Conservation (phyloP, 257 asterid species). For the Lantana camara region DNA sequence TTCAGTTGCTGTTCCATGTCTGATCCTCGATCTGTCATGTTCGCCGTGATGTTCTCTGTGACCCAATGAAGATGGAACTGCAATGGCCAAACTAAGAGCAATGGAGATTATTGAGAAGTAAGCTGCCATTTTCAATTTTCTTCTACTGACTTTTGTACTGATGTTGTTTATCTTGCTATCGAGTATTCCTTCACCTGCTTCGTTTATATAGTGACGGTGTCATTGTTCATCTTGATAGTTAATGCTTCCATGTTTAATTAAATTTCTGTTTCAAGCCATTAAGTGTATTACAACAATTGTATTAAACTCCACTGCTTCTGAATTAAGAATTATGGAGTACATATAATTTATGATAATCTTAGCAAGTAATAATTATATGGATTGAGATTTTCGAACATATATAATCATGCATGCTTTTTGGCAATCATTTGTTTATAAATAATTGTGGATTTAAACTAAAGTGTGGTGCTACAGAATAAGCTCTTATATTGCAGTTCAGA, state of each 20-base stretch:
- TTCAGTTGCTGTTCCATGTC: not conserved
- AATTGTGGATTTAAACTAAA: too few species aligned
- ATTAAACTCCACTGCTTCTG: too few species aligned
- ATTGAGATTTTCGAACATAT: too few species aligned
- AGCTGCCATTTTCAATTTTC: slow-evolving; percentile 4
- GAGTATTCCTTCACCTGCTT: not conserved
- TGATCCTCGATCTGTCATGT: too few species aligned
- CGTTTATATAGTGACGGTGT: slow-evolving; percentile 27
- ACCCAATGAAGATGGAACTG: slow-evolving; percentile 10
- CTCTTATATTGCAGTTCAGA: too few species aligned
- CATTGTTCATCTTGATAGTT: not conserved
- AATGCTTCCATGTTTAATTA: slow-evolving; percentile 3
- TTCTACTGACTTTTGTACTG: not conserved
- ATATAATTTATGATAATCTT: too few species aligned
- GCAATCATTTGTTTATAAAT: too few species aligned
- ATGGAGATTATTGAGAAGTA: not conserved
- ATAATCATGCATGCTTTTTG: too few species aligned
- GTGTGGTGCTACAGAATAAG: too few species aligned
- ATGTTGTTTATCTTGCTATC: not conserved
- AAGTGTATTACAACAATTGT: too few species aligned
- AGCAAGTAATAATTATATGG: too few species aligned
- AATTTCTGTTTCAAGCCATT: slow-evolving; percentile 1
- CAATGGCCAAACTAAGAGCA: slow-evolving; percentile 7
- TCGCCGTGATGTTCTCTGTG: not conserved
- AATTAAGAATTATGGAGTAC: too few species aligned